Evolutionary conservation across 2,329 filamentous ascomycete genomes (phyloP), one percentile per base, ranked within the genome.

Genomic region (Xylaria sp.): DNA sequence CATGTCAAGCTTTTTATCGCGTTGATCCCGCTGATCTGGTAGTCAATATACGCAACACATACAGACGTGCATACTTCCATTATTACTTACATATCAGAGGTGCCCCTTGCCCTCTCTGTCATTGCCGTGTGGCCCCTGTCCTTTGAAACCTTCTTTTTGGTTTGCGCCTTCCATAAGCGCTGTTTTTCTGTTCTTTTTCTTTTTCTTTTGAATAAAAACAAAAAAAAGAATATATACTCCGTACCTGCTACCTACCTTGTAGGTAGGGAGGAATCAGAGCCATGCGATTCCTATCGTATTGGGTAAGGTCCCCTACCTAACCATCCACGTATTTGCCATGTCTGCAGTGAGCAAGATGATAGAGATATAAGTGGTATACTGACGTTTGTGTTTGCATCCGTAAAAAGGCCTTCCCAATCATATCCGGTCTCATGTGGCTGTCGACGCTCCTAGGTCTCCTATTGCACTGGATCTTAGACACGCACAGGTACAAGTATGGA

Each of bases 391-490:
- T 4, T 42, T 49, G 22, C 13, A 6, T 43, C 22, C 17, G 29
- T 34, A 26, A 24, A 24, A 60, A 81, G 88, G 73, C 88, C 53
- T 78, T 92, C 29, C 90, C 90, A 61, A 75, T 91, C 56, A 78
- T 92, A 61, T 86, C 88, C 44, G 82, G 85, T 61, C 65, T 82
- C 52, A 76, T 83, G 61, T 89, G 86, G 86, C 77, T 88, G 11
- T 79, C 78, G 57, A 91, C 85, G 69, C 79, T 92, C 16, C 77
- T 91, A 21, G 84, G 81, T 50, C 81, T 92, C 73, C 76, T 92
- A 53, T 77, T 89, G n/a, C 79, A 83, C 72, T 93, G 90, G 90
- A 72, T 81, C 56, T 69, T 84, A 38, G 73, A 83, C 63, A 72
- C 72, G 4, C 71, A 88, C 52, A 72, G 74, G n/a, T 76, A 74